Base-by-base conservation (phyloP, 2,329 filamentous ascomycete species). In the Aspergillus pseudotamarii region DNA sequence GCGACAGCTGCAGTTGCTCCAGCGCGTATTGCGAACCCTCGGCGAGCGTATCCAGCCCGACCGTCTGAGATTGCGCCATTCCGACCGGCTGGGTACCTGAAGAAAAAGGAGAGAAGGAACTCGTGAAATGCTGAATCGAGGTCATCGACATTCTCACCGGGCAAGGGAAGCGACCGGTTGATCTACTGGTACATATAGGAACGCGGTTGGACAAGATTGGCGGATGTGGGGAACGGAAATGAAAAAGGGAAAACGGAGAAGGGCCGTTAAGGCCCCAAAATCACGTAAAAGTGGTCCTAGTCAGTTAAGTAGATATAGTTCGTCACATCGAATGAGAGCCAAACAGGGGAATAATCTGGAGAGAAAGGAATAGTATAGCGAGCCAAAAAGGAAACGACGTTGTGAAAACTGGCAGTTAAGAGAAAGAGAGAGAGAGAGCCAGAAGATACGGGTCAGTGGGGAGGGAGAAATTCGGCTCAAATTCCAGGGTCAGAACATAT, bases 11-110 rank as follows among this genome's bases (percentile, higher is more conserved):
- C 57, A 91, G 80, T 71, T 91, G 88, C 68, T 93, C 90, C 64
- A 93, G 82, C 21, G 89, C 85, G 79, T 93, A 93, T 70, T 92
- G 90, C 14, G 91, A 89, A 43, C 86, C 85, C 67, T 91, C 89
- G 8, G 87, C 84, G 53, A 93, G 85, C 6, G 86, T 84, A 68
- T 93, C 89, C 63, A 94, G 80, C n/a, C 85, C 84, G 60, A 75
- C 66, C 21, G 75, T 76, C 60, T 76, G 76, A 28, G 74, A 74
- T 57, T 72, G 76, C 48, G 75, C 65, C 72, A 77, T 76, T 64
- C 73, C 74, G 60, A 62, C 63, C 41, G 71, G 64, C 64, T 72
- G 70, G 38, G 70, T 66, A 57, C 61, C 66, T 21, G 72, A 68
- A 21, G 73, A 67, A 60, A 75, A 76, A 54, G 71, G 64, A n/a